Evolutionary conservation across 257 asterid species (phyloP), one percentile per base, ranked within the genome.

Genomic region (Penstemon newberryi): DNA sequence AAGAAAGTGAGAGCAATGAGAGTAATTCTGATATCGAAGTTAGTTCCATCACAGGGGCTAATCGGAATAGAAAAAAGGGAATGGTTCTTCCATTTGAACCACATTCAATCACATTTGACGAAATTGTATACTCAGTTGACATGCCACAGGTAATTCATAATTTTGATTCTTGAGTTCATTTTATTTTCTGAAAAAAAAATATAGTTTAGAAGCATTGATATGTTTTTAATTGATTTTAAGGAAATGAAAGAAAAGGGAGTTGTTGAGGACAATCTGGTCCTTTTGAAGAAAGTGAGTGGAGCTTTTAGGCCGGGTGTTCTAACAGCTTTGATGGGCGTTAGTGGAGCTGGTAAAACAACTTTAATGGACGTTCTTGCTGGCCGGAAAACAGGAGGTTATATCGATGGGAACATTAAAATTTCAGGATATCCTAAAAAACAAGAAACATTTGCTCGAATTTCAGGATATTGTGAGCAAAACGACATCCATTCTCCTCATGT

Each of bases 291-390:
- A 11, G 88, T 85, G 13, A 88, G 87, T 69, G 95, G 92, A 9
- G 88, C 85, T 8, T 85, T 88, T 61, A 85, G 81, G 60, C 95
- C 92, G 0, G 92, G 92, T 9, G 69, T 85, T 68, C 83, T 88
- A 25, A 80, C 92, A 8, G 89, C 95, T 67, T 61, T 88, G 55
- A 85, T 88, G 92, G 95, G 95, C 33, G 88, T 88, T 9, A 88
- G 90, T 56, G 95, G 95, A 18, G 95, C 95, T 0, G 95, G 95
- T 0, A 87, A 87, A 77, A 87, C 95, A 1, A 87, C 95, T 8
- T 83, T 87, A 33, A 81, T 87, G 95, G 95, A 87, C 40, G 95
- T 87, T 5, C 70, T 87, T 68, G 89, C 92, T 9, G 95, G 92
- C 40, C 77, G 95, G 47, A 88, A 88, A 77, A 88, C 90, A 0